phyloP scores from a whole-genome alignment of 73 alveolate species.

The Paramecium primaurelia region DNA sequence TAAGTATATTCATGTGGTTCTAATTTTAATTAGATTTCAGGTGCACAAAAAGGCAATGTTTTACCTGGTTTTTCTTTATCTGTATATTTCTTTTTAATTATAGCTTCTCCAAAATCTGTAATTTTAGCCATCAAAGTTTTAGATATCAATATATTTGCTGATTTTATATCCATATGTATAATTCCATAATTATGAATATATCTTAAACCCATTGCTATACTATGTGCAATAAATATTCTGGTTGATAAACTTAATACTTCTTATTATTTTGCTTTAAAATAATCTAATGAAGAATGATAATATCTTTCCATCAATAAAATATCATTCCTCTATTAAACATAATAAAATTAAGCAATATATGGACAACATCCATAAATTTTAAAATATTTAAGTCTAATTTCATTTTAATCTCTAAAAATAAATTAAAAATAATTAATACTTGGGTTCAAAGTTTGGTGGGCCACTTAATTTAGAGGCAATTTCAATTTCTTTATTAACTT shows the following conservation, averaged over 20 bases:
- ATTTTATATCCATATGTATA: background rate
- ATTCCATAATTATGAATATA: background rate
- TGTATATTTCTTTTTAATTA: background rate
- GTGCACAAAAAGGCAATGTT: background rate
- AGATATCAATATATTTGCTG: background rate
- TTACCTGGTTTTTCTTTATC: background rate
- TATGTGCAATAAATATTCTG: background rate
- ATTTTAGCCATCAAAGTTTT: background rate
- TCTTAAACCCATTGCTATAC: background rate
- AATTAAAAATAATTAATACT: background rate
- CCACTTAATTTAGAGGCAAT: background rate
- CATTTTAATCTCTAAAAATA: background rate
- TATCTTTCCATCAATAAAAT: background rate
- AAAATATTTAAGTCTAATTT: background rate
- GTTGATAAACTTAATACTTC: background rate
- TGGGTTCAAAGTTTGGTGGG: background rate
- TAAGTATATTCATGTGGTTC: background rate
- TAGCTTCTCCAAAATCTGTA: background rate
- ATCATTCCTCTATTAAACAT: background rate
- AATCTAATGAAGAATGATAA: background rate
- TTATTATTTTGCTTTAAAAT: background rate
- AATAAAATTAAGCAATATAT: background rate
- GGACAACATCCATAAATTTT: background rate
- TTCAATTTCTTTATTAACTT: background rate
- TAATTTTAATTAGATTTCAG: background rate